Conservation (phyloP, 2,329 filamentous ascomycete species). For the Fusarium gaditjirri region DNA sequence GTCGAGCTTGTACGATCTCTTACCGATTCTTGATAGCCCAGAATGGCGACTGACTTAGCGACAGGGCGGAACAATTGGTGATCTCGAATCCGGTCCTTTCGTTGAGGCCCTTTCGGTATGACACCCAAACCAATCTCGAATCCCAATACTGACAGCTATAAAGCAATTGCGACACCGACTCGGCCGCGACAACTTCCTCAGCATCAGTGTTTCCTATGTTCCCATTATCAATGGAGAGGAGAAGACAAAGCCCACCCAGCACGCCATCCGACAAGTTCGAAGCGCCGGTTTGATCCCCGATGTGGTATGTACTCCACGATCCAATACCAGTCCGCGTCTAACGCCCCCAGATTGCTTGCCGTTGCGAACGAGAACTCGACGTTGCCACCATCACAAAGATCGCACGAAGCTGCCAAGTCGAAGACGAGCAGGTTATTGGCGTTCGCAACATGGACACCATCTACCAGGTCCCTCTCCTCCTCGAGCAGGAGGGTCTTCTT, state of each 20-base stretch:
- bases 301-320: slow-evolving; percentile 59
- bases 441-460: slow-evolving; percentile 90
- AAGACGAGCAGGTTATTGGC: slow-evolving; percentile 84
- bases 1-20: slow-evolving; percentile 23
- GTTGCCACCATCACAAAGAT: slow-evolving; percentile 84
- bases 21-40: background rate
- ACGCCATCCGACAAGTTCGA: slow-evolving; percentile 84
- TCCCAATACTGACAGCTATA: background rate
- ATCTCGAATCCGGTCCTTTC: slow-evolving; percentile 89
- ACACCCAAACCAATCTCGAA: background rate
- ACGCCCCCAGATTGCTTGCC: slow-evolving; percentile 80
- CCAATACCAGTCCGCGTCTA: background rate
- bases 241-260: slow-evolving; percentile 97
- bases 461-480: slow-evolving; percentile 94
- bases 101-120: slow-evolving; percentile 77
- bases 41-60: background rate
- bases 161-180: slow-evolving; percentile 76
- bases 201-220: slow-evolving; percentile 90
- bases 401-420: slow-evolving; percentile 88
- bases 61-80: slow-evolving; percentile 73
- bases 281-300: slow-evolving; percentile 81
- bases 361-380: slow-evolving; percentile 82
- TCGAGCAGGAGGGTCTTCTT: slow-evolving; percentile 83
- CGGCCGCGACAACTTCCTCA: slow-evolving; percentile 83
- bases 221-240: slow-evolving; percentile 77